Conservation (phyloP, 1,284 basidiomycete species). For the Ceratobasidium papillatum region DNA sequence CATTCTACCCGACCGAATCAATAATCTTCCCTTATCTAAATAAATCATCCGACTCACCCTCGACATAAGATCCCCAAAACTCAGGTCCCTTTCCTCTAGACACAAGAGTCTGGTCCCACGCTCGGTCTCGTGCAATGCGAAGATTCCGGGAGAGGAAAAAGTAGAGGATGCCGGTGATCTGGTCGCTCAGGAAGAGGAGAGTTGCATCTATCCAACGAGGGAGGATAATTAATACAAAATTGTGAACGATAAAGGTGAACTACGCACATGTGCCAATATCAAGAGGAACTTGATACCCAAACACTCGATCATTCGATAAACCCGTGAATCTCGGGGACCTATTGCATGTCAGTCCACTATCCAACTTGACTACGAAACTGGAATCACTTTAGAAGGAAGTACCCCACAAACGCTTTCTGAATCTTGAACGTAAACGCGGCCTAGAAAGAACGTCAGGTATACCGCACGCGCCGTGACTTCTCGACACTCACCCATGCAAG, state of each 20-base stretch:
- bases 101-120: slow-evolving; percentile 78
- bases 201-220: slow-evolving; percentile 68
- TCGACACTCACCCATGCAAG: slow-evolving; percentile 66
- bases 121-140: slow-evolving; percentile 75
- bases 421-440: slow-evolving; percentile 68
- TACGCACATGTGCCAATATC: slow-evolving; percentile 69
- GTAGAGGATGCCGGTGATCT: slow-evolving; percentile 74
- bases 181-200: slow-evolving; percentile 72
- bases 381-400: slow-evolving; percentile 67
- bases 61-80: slow-evolving; percentile 89
- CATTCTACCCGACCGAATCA: slow-evolving; percentile 61
- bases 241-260: slow-evolving; percentile 2
- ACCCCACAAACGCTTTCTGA: slow-evolving; percentile 68
- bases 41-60: slow-evolving; percentile 51
- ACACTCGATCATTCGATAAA: slow-evolving; percentile 67
- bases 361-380: not conserved
- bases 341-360: slow-evolving; percentile 37
- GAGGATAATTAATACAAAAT: slow-evolving; percentile 25
- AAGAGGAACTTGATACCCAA: slow-evolving; percentile 72
- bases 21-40: not conserved
- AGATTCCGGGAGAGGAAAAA: slow-evolving; percentile 85
- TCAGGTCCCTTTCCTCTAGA: slow-evolving; percentile 80
- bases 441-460: slow-evolving; percentile 52
- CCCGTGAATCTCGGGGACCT: slow-evolving; percentile 73
- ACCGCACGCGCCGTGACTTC: not conserved